Evolutionary conservation across 106 monocot genomes (phyloP).

Genomic region (Chionographis japonica): DNA sequence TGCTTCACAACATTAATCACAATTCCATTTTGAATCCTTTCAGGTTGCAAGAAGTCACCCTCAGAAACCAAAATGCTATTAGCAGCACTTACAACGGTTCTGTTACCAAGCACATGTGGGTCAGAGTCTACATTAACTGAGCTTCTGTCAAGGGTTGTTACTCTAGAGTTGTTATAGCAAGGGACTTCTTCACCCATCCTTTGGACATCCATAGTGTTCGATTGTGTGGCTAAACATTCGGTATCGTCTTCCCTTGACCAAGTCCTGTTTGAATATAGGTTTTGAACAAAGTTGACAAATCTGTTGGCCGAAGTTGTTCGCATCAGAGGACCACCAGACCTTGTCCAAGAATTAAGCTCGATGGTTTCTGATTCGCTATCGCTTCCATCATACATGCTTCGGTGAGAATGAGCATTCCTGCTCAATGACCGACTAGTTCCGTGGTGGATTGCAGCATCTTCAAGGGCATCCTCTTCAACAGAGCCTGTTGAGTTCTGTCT

Average conservation of each 20-base stretch:
- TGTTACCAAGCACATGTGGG: background rate
- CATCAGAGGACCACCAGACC: slow-evolving; percentile 62
- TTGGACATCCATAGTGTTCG: slow-evolving; percentile 1
- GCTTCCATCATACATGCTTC: slow-evolving; percentile 27
- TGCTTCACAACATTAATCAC: slow-evolving; percentile 36
- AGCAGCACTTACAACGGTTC: background rate
- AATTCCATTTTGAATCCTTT: slow-evolving; percentile 32
- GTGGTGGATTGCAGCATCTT: slow-evolving; percentile 11
- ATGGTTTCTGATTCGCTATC: slow-evolving; percentile 60
- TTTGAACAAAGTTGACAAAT: slow-evolving; percentile 41
- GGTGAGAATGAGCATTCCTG: background rate
- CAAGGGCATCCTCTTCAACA: slow-evolving; percentile 36
- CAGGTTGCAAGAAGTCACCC: slow-evolving; percentile 40
- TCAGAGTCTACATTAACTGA: slow-evolving; percentile 22
- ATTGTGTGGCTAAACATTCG: slow-evolving; percentile 3
- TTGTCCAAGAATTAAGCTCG: slow-evolving; percentile 57
- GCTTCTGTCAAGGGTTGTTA: slow-evolving; percentile 12
- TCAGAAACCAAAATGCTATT: slow-evolving; percentile 40
- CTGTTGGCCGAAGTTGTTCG: slow-evolving; percentile 50
- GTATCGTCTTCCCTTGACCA: slow-evolving; percentile 3
- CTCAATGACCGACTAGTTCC: background rate
- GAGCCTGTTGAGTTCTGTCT: slow-evolving; percentile 62
- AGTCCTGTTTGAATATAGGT: slow-evolving; percentile 23
- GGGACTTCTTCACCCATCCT: background rate
- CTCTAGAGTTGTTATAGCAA: background rate